Base-by-base conservation (phyloP, 352 stramenopile genomes). In the Phytophthora vignae region DNA sequence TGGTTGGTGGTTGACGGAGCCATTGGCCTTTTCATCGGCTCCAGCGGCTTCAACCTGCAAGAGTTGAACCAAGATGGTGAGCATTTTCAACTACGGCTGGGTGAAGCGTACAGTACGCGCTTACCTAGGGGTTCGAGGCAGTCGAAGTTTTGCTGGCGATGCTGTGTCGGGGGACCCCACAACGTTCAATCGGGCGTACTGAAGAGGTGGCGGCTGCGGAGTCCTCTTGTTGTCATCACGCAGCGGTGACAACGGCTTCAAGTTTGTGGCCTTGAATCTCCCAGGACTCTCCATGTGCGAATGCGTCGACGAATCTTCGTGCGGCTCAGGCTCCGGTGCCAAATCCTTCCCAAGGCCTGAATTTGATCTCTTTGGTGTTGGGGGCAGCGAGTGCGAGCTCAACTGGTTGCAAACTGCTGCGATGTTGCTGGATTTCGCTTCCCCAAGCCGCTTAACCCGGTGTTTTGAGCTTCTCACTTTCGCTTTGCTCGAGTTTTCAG, bases 21-120 rank as follows among this genome's bases (percentile, higher is more conserved):
- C 22, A 27, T 71, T 22, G 59, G 67, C 25, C 67, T 76, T 36
- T 71, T 78, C 12, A 64, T 59, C 31, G 76, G 21, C 15, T 80
- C 74, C 22, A 89, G 68, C 1, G 79, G 58, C 19, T 84, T 84
- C n/a, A 89, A 59, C 55, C 80, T 90, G 49, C 4, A 55, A 12
- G 33, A 57, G 58, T 19, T 4, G 4, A 74, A 3, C 9, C 42
- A 52, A 46, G 22, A 57, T n/a, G 12, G 36, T 66, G 29, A 73
- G 25, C 38, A 75, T 59, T 9, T 50, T 53, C 29, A 10, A 15
- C 50, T 19, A 25, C 22, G 22, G 22, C 22, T 25, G 22, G 22
- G 22, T 25, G 22, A 25, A 25, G 22, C 22, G 22, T 25, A 25
- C 22, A 25, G 22, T 40, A 40, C 33, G 33, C 33, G 33, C 42